Evolutionary conservation across 805 yeast species (phyloP), one percentile per base, ranked within the genome.

Genomic region (Ogataea wickerhamii): DNA sequence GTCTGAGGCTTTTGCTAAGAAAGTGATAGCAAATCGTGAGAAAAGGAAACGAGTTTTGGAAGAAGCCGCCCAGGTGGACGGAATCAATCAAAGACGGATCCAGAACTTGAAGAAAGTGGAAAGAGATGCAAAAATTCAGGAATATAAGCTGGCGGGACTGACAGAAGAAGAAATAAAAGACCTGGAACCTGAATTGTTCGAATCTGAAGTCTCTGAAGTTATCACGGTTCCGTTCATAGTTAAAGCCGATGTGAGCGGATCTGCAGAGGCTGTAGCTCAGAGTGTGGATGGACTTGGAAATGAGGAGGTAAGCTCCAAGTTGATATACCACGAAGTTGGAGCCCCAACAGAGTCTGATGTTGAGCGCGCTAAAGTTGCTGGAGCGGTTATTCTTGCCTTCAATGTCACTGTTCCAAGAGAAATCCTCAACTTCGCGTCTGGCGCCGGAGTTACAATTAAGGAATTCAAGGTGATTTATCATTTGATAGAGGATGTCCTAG

Each of bases 221-320:
- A 58, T 64, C 11, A 64, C 63, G 10, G 63, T 77, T 4, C 76
- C 78, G 21, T 87, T 81, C 47, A 80, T 93, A 19, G 68, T 93
- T 24, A 87, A 86, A 56, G 85, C 96, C 0, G 98, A 93, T 63
- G 97, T 91, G 1, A 80, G 82, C 49, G 98, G 98, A 0, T 89
- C 98, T 0, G 84, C 86, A 0, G 98, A 93, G 57, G 98, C 98
- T 2, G 84, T 93, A 23, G 73, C 68, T 26, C 96, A 89, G 58
- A 79, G 91, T 49, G 77, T 93, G 33, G 70, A 72, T 41, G 80
- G 80, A 10, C 63, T 93, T n/a, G 97, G 97, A 5, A 89, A 91
- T 58, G 85, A 83, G 2, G 94, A 86, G 54, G 91, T 91, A 5
- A 67, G 70, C 43, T 76, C 88, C 4, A 61, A 69, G n/a, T 78